Conservation (phyloP, 305 asterid species). For the Stenogyne calaminthoides region DNA sequence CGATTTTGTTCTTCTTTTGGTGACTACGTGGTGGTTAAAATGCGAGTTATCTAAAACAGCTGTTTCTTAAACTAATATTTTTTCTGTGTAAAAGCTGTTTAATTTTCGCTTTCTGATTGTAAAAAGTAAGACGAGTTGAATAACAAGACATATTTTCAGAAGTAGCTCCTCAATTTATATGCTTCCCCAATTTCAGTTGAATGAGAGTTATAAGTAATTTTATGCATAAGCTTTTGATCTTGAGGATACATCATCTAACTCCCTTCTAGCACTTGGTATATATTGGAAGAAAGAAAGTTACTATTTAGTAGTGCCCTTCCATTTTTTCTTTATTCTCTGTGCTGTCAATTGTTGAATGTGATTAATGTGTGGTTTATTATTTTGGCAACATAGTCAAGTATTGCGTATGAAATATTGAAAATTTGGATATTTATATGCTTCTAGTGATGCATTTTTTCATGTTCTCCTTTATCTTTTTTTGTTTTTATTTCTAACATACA, state of each 20-base stretch:
- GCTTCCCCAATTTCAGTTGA: background rate
- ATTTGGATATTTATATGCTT: background rate
- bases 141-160: background rate
- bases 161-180: background rate
- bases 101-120: background rate
- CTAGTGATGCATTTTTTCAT: background rate
- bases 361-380: no score
- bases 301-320: background rate
- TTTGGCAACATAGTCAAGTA: background rate
- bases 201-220: background rate
- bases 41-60: background rate
- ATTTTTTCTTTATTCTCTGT: background rate
- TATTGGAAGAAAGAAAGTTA: background rate
- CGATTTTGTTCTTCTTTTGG: background rate
- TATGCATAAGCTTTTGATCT: background rate
- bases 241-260: background rate
- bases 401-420: background rate
- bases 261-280: background rate
- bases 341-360: background rate
- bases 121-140: background rate
- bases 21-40: background rate
- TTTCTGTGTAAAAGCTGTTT: background rate
- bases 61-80: background rate
- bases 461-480: background rate
- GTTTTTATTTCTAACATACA: background rate